Evolutionary conservation across 169 alveolate genomes (phyloP).

Genomic region (Plasmodium falciparum): DNA sequence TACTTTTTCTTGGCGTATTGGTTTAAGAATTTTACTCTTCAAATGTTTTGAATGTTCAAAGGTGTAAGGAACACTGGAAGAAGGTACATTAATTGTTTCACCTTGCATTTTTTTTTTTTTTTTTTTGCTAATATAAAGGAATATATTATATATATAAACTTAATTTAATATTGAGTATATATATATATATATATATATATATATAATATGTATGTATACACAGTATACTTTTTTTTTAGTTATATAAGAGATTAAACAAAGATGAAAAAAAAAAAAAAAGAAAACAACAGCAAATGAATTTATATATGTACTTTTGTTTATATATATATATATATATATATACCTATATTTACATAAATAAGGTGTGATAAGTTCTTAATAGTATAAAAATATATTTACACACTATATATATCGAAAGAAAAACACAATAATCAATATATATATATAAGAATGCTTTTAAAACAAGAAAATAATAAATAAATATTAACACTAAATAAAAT

Average conservation of each 20-base stretch:
- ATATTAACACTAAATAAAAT: neutral
- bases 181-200: conserved; percentile 14
- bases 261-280: neutral
- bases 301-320: neutral
- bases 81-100: conserved; percentile 5
- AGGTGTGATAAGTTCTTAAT: neutral
- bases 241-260: no score
- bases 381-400: conserved; percentile 3
- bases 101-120: conserved; percentile 41
- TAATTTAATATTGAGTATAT: neutral
- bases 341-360: neutral
- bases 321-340: conserved; percentile 5
- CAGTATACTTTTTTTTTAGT: no score
- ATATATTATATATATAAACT: conserved; percentile 1
- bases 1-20: conserved; percentile 72
- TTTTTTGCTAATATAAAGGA: conserved; percentile 1
- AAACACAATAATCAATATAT: neutral
- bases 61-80: conserved; percentile 37
- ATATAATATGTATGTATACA: conserved; percentile 12
- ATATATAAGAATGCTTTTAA: conserved; percentile 27
- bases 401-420: conserved; percentile 8
- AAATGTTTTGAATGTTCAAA: conserved; percentile 68
- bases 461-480: conserved; percentile 26
- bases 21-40: conserved; percentile 67
- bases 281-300: neutral